A percentile compares a stretch with the other conserved stretches of the same genome.
Conservation (phyloP, 2,329 filamentous ascomycete genomes). For the Aspergillus persii region DNA sequence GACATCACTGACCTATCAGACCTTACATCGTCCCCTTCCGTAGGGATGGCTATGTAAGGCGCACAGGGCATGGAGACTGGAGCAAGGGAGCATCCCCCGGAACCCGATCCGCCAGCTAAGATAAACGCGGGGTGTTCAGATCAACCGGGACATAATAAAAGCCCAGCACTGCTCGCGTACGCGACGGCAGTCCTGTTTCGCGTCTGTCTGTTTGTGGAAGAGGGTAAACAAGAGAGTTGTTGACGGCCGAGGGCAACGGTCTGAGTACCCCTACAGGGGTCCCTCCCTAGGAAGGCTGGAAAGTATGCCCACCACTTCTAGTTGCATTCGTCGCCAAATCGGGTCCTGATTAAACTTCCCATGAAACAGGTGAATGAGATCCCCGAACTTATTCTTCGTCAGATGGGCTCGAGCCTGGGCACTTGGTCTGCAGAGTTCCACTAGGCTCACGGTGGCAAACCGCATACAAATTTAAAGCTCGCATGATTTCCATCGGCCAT, state of each 20-base stretch:
- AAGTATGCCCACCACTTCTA: background rate
- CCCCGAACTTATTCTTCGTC: background rate
- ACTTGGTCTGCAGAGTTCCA: background rate
- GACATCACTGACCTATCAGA: slow-evolving; percentile 35
- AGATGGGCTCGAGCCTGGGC: background rate
- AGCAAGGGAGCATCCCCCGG: slow-evolving; percentile 27
- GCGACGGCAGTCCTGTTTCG: background rate
- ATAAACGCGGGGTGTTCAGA: background rate
- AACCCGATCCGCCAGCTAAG: slow-evolving; percentile 17
- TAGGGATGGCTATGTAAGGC: slow-evolving; percentile 34
- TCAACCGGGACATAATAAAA: background rate
- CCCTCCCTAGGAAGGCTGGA: background rate
- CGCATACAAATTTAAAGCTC: background rate
- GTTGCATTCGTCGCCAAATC: background rate
- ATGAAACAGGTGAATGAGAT: background rate
- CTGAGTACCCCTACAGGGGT: background rate
- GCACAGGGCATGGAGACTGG: slow-evolving; percentile 26
- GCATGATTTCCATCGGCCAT: too few relatives aligned
- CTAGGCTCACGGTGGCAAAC: background rate
- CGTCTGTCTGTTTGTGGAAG: background rate
- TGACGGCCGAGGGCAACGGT: background rate
- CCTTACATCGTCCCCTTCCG: slow-evolving; percentile 40
- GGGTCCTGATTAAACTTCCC: background rate
- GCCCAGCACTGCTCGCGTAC: background rate
- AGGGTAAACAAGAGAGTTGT: background rate